Base-by-base conservation (phyloP, 164 flowering plant genomes). In the Taxillus chinensis region DNA sequence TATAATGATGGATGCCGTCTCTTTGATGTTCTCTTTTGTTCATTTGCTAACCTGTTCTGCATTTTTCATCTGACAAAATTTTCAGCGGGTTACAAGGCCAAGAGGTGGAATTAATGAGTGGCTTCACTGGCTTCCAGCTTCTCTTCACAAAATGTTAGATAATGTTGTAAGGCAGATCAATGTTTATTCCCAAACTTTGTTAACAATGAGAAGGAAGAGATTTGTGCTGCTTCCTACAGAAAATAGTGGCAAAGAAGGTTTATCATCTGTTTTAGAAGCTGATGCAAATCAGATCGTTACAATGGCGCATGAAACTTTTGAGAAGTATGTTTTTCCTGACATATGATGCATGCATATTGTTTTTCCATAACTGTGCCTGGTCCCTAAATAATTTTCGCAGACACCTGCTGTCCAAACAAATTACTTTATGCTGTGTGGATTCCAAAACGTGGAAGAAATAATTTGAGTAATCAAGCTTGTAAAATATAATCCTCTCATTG, bases 91-190 rank as follows among this genome's bases (percentile, higher is more conserved):
- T 40, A 37, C 59, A 2, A 57, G 59, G 41, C 59, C 59, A n/a
- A 37, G 59, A 14, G 59, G 59, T 37, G 59, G 59, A 57, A 57
- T 57, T 14, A 57, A 57, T 40, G 59, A 57, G 59, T 57, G 59
- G 59, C 43, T 57, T 38, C 59, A 40, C 41, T 57, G 59, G 59
- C 59, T 57, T 11, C 43, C 59, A 12, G 59, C 37, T 40, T 57
- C 59, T 38, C 59, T 57, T 57, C 59, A 57, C 59, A 38, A 57
- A 38, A 57, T 37, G 43, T 38, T 57, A 40, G 3, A 57, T 40
- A 37, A 40, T 57, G 15, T 57, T 3, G 3, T 57, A 38, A 57
- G 59, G 59, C 59, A 40, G 43, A 57, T 57, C 43, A 3, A 5
- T 57, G 41, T 2, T 40, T 57, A 57, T 57, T 57, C 59, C 5